phyloP scores from a whole-genome alignment of 2,329 filamentous ascomycete species.

The Sclerotinia trifoliorum region DNA sequence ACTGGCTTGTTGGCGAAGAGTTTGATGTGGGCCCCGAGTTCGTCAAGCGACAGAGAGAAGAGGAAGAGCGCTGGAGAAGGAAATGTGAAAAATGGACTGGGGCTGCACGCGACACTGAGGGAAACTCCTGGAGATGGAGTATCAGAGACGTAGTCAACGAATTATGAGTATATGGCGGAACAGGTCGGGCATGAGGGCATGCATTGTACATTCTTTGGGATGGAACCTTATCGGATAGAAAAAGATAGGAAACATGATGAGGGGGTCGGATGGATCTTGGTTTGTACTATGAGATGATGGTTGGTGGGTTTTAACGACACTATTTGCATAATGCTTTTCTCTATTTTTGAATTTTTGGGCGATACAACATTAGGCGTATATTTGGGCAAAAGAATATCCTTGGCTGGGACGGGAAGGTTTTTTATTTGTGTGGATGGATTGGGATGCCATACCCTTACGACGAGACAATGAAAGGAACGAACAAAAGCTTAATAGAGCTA shows the following conservation, averaged over 20 bases:
- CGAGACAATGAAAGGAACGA: slow-evolving; percentile 14
- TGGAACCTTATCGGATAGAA: slow-evolving; percentile 17
- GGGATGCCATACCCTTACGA: slow-evolving; percentile 3
- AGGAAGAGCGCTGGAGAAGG: slow-evolving; percentile 86
- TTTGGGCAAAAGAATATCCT: slow-evolving; percentile 15
- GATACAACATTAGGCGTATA: slow-evolving; percentile 8
- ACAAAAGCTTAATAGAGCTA: slow-evolving; percentile 22
- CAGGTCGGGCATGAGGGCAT: slow-evolving; percentile 3
- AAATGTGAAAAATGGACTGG: slow-evolving; percentile 86
- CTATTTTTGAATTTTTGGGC: slow-evolving; percentile 4
- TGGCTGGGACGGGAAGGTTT: not conserved
- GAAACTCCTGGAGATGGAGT: slow-evolving; percentile 74
- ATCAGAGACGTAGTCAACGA: slow-evolving; percentile 57
- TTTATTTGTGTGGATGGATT: not conserved
- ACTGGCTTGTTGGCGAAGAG: slow-evolving; percentile 89
- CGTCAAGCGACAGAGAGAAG: slow-evolving; percentile 80
- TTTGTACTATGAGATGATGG: slow-evolving; percentile 21
- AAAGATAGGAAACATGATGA: not conserved
- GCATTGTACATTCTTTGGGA: slow-evolving; percentile 24
- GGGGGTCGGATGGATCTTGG: slow-evolving; percentile 17
- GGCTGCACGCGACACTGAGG: slow-evolving; percentile 49
- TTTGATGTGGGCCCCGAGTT: slow-evolving; percentile 98
- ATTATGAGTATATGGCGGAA: slow-evolving; percentile 23
- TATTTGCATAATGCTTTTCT: slow-evolving; percentile 22
- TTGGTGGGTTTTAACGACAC: slow-evolving; percentile 6